phyloP scores from a whole-genome alignment of 202 grass and related monocot species.

The Elaeis oleifera region DNA sequence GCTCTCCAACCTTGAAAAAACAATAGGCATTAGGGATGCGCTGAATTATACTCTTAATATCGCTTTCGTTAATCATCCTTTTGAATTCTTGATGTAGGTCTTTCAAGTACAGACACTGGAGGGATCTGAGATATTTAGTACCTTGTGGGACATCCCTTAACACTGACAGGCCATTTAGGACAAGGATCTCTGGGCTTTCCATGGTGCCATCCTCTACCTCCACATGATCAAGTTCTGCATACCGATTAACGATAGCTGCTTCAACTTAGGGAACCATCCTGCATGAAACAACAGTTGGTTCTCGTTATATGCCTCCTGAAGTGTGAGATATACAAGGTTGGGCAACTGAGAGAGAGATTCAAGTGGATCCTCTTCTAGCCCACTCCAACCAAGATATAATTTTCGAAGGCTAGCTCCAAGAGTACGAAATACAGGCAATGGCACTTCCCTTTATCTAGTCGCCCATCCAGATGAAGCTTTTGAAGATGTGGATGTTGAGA shows the following conservation, averaged over 20 bases:
- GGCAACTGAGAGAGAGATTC: slow-evolving; percentile 1
- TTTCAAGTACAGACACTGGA: not conserved
- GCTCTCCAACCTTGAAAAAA: too few species aligned
- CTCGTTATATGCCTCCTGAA: not conserved
- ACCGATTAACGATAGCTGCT: not conserved
- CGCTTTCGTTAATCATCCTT: not conserved
- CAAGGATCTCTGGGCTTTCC: not conserved
- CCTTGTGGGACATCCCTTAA: not conserved
- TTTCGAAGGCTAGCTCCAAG: not conserved
- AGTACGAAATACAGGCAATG: not conserved
- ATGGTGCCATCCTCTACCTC: slow-evolving; percentile 22
- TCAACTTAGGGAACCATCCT: slow-evolving; percentile 17
- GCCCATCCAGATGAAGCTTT: slow-evolving; percentile 6
- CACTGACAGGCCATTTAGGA: not conserved
- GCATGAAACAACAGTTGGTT: not conserved
- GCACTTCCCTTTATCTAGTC: not conserved
- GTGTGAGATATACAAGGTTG: slow-evolving; percentile 8
- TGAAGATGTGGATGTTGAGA: not conserved
- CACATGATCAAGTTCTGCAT: not conserved
- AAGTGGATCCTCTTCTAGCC: slow-evolving; percentile 20
- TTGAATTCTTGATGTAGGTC: not conserved
- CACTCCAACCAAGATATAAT: slow-evolving; percentile 2
- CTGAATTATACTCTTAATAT: not conserved
- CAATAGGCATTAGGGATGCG: too few species aligned
- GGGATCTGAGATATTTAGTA: not conserved